Conservation (phyloP, 1,284 basidiomycete genomes). For the Malassezia brasiliensis region DNA sequence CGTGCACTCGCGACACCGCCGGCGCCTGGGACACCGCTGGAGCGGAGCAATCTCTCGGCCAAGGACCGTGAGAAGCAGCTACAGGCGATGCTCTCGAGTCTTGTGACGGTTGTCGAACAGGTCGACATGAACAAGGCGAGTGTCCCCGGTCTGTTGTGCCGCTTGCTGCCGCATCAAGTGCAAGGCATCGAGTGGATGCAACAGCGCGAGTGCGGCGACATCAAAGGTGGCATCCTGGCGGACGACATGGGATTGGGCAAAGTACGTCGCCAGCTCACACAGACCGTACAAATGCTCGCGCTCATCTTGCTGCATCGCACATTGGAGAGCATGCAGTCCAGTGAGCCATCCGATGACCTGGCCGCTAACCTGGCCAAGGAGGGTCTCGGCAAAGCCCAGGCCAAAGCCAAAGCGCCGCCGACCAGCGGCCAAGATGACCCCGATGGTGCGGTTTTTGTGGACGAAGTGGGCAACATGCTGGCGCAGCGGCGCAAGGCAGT, state of each 20-base stretch:
- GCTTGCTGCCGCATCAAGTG: slow-evolving; percentile 75
- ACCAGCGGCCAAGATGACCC: not conserved
- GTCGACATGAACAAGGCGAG: slow-evolving; percentile 16
- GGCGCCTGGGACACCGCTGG: not conserved
- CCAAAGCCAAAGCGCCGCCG: not conserved
- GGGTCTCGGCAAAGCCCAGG: not conserved
- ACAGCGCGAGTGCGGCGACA: slow-evolving; percentile 63
- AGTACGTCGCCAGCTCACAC: slow-evolving; percentile 50
- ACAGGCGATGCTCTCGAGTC: slow-evolving; percentile 25
- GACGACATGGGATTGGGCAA: slow-evolving; percentile 57
- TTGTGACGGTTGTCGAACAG: slow-evolving; percentile 30
- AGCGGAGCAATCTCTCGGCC: slow-evolving; percentile 16
- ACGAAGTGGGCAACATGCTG: slow-evolving; percentile 1
- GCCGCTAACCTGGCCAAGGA: not conserved
- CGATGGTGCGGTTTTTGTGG: not conserved
- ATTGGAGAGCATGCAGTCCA: not conserved
- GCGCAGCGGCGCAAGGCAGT: slow-evolving; percentile 4
- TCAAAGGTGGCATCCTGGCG: slow-evolving; percentile 75
- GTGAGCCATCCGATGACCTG: not conserved
- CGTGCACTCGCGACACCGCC: not conserved
- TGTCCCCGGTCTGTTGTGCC: slow-evolving; percentile 53
- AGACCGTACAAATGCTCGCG: slow-evolving; percentile 76
- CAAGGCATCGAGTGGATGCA: slow-evolving; percentile 78
- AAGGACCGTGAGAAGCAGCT: slow-evolving; percentile 36
- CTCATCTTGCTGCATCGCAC: slow-evolving; percentile 57